Evolutionary conservation across 2,329 filamentous ascomycete species (phyloP), one percentile per base, ranked within the genome.

Genomic region (Ophiostoma novo-ulmi): DNA sequence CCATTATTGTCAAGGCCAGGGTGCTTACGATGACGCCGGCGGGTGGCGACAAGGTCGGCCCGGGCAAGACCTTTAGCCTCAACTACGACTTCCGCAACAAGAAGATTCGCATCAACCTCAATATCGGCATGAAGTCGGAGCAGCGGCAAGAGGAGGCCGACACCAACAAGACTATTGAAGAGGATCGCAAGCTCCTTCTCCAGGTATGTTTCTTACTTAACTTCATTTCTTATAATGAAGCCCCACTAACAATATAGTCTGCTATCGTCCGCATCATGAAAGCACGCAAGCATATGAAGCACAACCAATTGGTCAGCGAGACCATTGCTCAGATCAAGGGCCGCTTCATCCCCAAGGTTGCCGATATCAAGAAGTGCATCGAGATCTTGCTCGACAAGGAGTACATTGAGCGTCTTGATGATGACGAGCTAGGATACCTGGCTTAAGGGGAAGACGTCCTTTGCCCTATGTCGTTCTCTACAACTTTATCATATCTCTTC

Each of bases 231-330:
- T 36, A 36, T 1, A 13, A 17, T 44, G 1, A 44, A 31, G 14
- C 13, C 22, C 1, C 55, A 17, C 73, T 77, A 73, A 76, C 72
- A 35, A 8, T 67, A 10, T 75, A 99, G 94, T 98, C 95, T 73
- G 94, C 94, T 35, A 98, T 99, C 80, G 95, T 99, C 71, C 92
- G 95, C 77, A 97, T 99, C 83, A 99, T 99, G 95, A 99, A 99
- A 84, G 96, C 94, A 3, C 91, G 95, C 73, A 98, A 99, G 88
- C 92, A 91, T 83, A 96, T 98, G 92, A 98, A 97, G 87, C 94
- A 99, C 82, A 89, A 90, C 73, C 91, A 95, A 78, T 89, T 99
- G 14, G 93, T 99, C 70, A 90, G 92, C 78, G 95, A 99, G 82
- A 96, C 94, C 35, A 98, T 99, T 79, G 91, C 90, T 77, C 95